phyloP scores from a whole-genome alignment of 192 early-diverging fungal genomes.

The Mortierella antarctica region DNA sequence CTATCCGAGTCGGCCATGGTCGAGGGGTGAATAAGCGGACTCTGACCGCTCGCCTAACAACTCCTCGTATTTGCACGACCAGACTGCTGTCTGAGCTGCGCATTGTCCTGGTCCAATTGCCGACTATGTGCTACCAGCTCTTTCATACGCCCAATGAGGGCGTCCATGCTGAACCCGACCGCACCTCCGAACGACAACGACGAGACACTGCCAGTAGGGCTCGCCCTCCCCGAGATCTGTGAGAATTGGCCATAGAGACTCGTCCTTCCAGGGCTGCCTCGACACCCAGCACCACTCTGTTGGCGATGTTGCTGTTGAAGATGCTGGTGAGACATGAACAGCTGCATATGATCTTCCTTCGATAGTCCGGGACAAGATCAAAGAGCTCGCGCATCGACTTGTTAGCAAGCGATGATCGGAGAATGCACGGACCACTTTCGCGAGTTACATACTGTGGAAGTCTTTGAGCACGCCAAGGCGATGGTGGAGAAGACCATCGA shows the following conservation, averaged over 20 bases:
- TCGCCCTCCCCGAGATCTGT: neutral
- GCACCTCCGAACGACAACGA: conserved; percentile 2
- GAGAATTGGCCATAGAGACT: too few species aligned
- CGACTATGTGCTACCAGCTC: conserved; percentile 17
- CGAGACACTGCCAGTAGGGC: conserved; percentile 4
- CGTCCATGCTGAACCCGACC: conserved; percentile 44
- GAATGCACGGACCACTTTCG: too few species aligned
- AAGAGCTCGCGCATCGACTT: conserved; percentile 44
- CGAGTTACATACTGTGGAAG: too few species aligned
- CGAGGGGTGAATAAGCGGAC: neutral
- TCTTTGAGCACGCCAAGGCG: too few species aligned
- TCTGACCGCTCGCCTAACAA: conserved; percentile 2
- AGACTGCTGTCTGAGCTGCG: conserved; percentile 11
- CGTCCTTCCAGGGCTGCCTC: too few species aligned
- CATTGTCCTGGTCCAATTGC: conserved; percentile 32
- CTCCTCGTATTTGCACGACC: neutral
- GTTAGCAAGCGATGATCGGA: too few species aligned
- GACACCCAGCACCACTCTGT: neutral
- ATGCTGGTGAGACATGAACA: conserved; percentile 24
- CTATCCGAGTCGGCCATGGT: neutral
- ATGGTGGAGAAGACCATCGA: too few species aligned
- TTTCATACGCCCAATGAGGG: conserved; percentile 30
- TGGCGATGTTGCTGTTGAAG: conserved; percentile 14
- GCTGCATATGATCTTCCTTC: conserved; percentile 30
- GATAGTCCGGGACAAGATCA: conserved; percentile 28